phyloP scores from a whole-genome alignment of 768 basidiomycete genomes.

The Hebeloma cylindrosporum region DNA sequence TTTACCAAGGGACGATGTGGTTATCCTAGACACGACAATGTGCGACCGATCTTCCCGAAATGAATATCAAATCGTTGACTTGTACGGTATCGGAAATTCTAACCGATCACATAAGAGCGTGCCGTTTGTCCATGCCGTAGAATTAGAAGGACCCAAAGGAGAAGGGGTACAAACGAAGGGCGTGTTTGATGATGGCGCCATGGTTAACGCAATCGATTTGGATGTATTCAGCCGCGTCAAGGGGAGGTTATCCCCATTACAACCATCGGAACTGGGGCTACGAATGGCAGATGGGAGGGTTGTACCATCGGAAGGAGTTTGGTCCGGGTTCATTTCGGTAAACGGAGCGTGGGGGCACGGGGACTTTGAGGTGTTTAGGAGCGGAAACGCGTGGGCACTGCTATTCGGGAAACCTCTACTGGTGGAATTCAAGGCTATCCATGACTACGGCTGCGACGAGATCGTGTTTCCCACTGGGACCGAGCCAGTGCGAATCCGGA shows the following conservation, averaged over 20 bases:
- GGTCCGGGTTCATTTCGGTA: conserved; percentile 21
- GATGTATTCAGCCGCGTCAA: conserved; percentile 14
- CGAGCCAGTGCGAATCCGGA: background rate
- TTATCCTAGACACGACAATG: too few relatives aligned
- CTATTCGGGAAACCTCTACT: conserved; percentile 31
- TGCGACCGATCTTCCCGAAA: too few relatives aligned
- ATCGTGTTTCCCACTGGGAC: conserved; percentile 2
- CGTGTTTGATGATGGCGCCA: conserved; percentile 31
- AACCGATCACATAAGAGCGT: conserved; percentile 4
- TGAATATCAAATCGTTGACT: conserved; percentile 1
- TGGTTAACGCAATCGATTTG: conserved; percentile 27
- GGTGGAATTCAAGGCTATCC: conserved; percentile 19
- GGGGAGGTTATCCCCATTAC: conserved; percentile 9
- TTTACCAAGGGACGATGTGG: too few relatives aligned
- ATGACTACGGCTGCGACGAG: conserved; percentile 25
- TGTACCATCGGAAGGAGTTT: conserved; percentile 17
- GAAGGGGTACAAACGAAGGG: conserved; percentile 16
- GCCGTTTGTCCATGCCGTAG: conserved; percentile 24
- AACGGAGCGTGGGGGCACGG: conserved; percentile 6
- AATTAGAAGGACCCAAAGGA: conserved; percentile 15
- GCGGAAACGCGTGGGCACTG: conserved; percentile 27
- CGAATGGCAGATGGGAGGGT: conserved; percentile 33
- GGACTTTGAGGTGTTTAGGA: conserved; percentile 26
- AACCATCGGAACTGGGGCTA: conserved; percentile 19
- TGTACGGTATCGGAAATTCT: background rate